Evolutionary conservation across 2,329 filamentous ascomycete genomes (phyloP).

Genomic region (Aspergillus piperis): DNA sequence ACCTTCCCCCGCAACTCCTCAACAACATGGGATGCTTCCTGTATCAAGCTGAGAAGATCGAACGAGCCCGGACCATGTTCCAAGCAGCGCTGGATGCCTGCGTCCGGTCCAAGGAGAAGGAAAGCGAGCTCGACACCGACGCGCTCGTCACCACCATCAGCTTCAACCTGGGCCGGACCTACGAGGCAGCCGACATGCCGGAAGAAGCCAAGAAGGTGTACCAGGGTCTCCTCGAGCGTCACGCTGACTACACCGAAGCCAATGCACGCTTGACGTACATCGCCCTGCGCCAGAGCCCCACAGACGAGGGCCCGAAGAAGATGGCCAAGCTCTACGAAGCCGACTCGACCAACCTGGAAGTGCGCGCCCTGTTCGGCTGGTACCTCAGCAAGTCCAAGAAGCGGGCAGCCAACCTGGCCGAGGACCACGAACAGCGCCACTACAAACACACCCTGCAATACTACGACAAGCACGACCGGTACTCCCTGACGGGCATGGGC

Average conservation of each 20-base stretch:
- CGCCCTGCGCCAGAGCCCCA: conserved; percentile 74
- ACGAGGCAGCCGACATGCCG: conserved; percentile 78
- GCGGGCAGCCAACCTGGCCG: conserved; percentile 73
- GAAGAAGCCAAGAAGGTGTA: conserved; percentile 89
- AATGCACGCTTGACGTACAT: conserved; percentile 88
- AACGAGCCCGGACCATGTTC: conserved; percentile 80
- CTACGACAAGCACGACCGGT: conserved; percentile 97
- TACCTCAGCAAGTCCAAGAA: conserved; percentile 90
- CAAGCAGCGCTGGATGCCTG: conserved; percentile 89
- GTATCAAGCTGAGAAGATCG: conserved; percentile 81
- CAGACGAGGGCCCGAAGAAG: conserved; percentile 81
- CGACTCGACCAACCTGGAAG: conserved; percentile 82
- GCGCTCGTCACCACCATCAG: conserved; percentile 93
- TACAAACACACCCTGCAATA: conserved; percentile 95
- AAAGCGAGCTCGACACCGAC: conserved; percentile 78
- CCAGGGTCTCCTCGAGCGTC: conserved; percentile 78
- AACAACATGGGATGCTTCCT: conserved; percentile 98
- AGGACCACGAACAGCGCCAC: conserved; percentile 89
- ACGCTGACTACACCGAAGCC: conserved; percentile 90
- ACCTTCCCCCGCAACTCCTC: conserved; percentile 82
- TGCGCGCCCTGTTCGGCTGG: conserved; percentile 92
- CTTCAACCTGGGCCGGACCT: conserved; percentile 92
- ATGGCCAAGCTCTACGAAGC: conserved; percentile 83
- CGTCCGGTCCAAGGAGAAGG: conserved; percentile 74
- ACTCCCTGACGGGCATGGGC: conserved; percentile 94